Conservation (phyloP, 176 grass and related monocot species). For the Hsuehochloa calcarea region DNA sequence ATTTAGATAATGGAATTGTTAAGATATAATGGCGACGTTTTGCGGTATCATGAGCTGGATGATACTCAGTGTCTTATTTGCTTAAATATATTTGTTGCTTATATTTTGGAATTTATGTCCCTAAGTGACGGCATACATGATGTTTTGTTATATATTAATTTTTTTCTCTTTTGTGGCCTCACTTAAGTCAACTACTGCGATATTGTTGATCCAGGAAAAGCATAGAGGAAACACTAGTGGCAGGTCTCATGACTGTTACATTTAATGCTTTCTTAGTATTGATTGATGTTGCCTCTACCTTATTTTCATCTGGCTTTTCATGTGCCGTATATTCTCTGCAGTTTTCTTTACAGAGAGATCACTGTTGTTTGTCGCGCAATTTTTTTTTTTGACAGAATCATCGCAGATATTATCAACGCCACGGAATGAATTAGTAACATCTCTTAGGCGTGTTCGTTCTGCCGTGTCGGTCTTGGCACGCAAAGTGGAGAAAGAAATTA, state of each 20-base stretch:
- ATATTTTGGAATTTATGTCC: neutral
- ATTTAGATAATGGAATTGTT: neutral
- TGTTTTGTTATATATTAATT: neutral
- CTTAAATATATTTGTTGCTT: neutral
- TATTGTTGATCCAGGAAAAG: neutral
- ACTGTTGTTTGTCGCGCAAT: neutral
- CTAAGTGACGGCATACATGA: neutral
- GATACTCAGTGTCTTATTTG: neutral
- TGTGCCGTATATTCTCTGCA: neutral
- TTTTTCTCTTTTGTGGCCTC: neutral
- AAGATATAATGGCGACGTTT: neutral
- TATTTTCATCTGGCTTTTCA: constrained; percentile 25
- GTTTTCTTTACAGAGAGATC: constrained; percentile 10
- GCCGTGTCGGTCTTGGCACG: no score
- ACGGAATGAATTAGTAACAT: no score
- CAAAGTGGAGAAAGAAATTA: no score
- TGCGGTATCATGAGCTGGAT: neutral
- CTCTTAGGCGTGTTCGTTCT: no score
- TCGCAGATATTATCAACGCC: neutral
- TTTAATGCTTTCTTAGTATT: constrained; percentile 30
- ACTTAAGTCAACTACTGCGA: neutral
- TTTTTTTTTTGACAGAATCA: neutral
- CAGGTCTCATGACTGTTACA: constrained; percentile 17
- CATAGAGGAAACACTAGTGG: neutral
- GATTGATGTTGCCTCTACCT: constrained; percentile 8